These are phyloP conservation scores for Sanghuangporus baumii DNA, from an alignment of 1,284 basidiomycete genomes.

Conservation along the genomic window DNA sequence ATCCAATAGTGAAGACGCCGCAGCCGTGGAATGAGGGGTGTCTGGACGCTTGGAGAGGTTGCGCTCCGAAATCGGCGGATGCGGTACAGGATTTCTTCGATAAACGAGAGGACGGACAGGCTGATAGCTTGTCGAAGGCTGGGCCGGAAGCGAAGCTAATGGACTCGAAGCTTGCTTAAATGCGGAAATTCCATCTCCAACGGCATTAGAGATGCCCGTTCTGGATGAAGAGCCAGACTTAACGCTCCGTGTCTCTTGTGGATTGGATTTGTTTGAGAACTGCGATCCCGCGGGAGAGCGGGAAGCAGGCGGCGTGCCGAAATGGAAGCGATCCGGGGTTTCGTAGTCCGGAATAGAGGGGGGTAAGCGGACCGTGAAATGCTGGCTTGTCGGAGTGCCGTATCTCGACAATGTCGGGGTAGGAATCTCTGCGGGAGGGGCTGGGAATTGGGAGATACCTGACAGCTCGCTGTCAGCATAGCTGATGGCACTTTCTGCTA, in stretches of 20 bases:
- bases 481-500: conserved; percentile 52
- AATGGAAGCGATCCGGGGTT: conserved; percentile 1
- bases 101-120: neutral
- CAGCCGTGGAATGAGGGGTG: conserved; percentile 20
- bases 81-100: neutral
- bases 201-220: neutral
- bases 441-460: conserved; percentile 38
- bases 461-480: conserved; percentile 29
- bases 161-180: neutral
- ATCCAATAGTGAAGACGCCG: conserved; percentile 33
- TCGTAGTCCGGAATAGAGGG: conserved; percentile 12
- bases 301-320: conserved; percentile 2
- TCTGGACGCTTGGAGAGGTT: conserved; percentile 14
- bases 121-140: neutral
- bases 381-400: conserved; percentile 13
- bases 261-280: neutral
- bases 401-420: conserved; percentile 23
- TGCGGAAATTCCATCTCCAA: neutral
- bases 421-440: conserved; percentile 31
- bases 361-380: conserved; percentile 15
- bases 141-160: neutral
- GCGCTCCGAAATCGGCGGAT: neutral
- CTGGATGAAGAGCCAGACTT: neutral
- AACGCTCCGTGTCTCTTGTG: neutral
- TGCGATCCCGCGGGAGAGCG: conserved; percentile 4